A percentile compares a stretch with the other conserved stretches of the same genome.
Conservation (phyloP, 768 basidiomycete species). For the Kwoniella heveanensis region DNA sequence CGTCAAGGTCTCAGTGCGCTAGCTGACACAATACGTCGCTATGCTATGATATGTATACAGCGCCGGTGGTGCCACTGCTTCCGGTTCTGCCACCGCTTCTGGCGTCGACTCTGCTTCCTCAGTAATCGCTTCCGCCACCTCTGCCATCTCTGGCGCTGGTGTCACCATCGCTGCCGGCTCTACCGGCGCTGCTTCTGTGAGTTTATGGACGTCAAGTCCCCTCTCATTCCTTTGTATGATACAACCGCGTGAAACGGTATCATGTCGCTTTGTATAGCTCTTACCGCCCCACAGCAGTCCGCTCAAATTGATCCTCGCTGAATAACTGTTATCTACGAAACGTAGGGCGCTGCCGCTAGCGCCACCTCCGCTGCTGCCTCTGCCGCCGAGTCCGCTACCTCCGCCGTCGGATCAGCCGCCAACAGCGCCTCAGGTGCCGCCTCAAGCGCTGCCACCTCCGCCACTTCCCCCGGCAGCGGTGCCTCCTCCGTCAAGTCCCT, state of each 20-base stretch:
- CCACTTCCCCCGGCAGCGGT: constrained; percentile 5
- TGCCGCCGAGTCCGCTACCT: constrained; percentile 6
- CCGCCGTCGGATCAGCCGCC: constrained; percentile 9
- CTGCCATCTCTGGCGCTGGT: constrained; percentile 2
- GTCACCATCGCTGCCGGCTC: constrained; percentile 15
- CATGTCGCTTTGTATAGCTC: too few species aligned
- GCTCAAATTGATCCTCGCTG: too few species aligned
- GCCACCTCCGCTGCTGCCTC: constrained; percentile 5
- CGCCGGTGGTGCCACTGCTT: constrained; percentile 2
- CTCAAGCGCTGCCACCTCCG: constrained; percentile 5
- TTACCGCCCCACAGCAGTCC: too few species aligned
- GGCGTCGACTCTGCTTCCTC: constrained; percentile 1
- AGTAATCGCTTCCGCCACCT: neutral
- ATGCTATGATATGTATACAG: too few species aligned
- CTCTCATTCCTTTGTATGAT: too few species aligned
- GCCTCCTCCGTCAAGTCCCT: constrained; percentile 9
- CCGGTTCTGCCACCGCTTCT: constrained; percentile 6
- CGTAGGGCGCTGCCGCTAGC: neutral
- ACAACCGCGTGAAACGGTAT: too few species aligned
- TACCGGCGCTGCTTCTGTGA: neutral
- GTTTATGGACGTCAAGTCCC: too few species aligned
- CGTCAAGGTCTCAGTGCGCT: too few species aligned
- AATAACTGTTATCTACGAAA: too few species aligned
- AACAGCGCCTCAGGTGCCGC: constrained; percentile 4
- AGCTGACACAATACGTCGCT: too few species aligned